phyloP scores from a whole-genome alignment of 768 basidiomycete genomes.

The Favolaschia claudopus region DNA sequence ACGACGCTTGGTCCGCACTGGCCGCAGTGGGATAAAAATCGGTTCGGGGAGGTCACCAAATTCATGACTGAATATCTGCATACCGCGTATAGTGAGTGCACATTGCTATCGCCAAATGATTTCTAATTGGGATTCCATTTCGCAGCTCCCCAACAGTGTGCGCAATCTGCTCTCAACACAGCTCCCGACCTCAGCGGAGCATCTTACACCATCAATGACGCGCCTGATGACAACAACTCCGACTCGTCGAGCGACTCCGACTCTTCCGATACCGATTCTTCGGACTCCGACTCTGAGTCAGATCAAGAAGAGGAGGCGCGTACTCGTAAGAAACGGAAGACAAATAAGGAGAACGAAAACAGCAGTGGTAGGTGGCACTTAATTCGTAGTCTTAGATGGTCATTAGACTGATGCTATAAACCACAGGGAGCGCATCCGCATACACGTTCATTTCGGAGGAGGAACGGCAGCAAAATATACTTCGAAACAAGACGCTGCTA shows the following conservation, averaged over 20 bases:
- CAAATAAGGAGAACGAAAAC: background rate
- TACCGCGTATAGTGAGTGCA: conserved; percentile 2
- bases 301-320: background rate
- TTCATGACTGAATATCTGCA: conserved; percentile 5
- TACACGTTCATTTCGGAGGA: no score
- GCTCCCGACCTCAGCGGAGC: background rate
- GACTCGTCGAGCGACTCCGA: no score
- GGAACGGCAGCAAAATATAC: no score
- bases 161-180: background rate
- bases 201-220: background rate
- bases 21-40: background rate
- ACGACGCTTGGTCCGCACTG: background rate
- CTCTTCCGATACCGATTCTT: no score
- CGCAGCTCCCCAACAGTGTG: background rate
- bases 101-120: background rate
- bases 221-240: background rate
- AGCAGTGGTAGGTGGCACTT: no score
- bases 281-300: no score
- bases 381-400: no score
- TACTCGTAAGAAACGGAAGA: background rate
- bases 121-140: background rate
- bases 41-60: background rate
- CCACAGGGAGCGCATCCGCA: no score
- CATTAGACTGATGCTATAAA: no score
- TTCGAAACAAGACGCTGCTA: no score